Conservation (phyloP, 176 grass and related monocot genomes). For the Olyra latifolia region DNA sequence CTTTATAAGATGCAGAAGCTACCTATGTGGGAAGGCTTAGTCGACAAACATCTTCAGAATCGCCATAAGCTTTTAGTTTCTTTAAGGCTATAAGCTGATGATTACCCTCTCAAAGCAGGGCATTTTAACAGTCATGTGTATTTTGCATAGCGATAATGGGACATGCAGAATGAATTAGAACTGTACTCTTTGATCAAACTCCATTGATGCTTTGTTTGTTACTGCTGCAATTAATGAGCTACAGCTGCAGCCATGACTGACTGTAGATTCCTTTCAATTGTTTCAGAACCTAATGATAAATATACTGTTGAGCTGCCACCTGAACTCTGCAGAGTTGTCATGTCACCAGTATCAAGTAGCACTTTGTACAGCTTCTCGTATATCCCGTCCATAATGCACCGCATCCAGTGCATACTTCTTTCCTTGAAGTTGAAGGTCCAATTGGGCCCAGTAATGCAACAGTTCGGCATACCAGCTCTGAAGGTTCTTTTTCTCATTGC, state of each 20-base stretch:
- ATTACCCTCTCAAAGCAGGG: not conserved
- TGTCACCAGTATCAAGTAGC: constrained; percentile 47
- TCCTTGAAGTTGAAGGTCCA: constrained; percentile 58
- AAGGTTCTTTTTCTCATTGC: constrained; percentile 49
- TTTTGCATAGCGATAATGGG: not conserved
- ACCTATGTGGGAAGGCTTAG: not conserved
- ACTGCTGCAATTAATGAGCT: not conserved
- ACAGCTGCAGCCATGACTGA: not conserved
- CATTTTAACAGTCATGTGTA: constrained; percentile 16
- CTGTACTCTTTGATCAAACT: not conserved
- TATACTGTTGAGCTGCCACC: constrained; percentile 60
- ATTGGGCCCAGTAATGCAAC: constrained; percentile 38
- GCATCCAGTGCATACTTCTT: constrained; percentile 74
- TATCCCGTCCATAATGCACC: constrained; percentile 72
- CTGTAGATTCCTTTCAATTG: constrained; percentile 26
- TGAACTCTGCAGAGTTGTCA: constrained; percentile 71
- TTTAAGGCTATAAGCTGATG: not conserved
- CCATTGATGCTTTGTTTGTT: not conserved
- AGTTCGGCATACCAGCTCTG: constrained; percentile 45
- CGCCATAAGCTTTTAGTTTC: not conserved
- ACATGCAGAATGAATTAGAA: constrained; percentile 9
- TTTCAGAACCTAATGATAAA: constrained; percentile 17
- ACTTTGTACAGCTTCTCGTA: constrained; percentile 50
- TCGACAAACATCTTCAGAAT: not conserved
- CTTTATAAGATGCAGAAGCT: not conserved